Evolutionary conservation across 805 yeast species (phyloP).

Genomic region (Sugiyamaella floridensis): DNA sequence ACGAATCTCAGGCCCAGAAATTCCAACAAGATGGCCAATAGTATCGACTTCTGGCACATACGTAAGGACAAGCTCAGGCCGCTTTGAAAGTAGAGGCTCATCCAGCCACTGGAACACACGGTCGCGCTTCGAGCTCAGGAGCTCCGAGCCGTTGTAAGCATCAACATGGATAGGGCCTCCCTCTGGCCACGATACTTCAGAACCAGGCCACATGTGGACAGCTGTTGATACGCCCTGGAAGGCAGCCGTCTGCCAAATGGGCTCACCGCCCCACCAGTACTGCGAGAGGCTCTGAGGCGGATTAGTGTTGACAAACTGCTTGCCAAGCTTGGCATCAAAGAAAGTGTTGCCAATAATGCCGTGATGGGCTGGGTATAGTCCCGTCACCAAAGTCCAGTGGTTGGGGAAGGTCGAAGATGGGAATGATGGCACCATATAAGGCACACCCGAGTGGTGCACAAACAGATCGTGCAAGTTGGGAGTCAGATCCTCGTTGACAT

Average conservation of each 20-base stretch:
- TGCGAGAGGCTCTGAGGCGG: constrained; percentile 44
- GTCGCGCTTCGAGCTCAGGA: constrained; percentile 48
- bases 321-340: constrained; percentile 50
- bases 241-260: constrained; percentile 75
- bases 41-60: constrained; percentile 80
- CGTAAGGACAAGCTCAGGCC: constrained; percentile 73
- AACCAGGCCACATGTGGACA: constrained; percentile 97
- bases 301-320: constrained; percentile 58
- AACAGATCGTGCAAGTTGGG: constrained; percentile 63
- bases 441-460: constrained; percentile 52
- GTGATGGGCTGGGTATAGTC: constrained; percentile 73
- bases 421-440: constrained; percentile 80
- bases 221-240: constrained; percentile 57
- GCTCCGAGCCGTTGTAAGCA: constrained; percentile 57
- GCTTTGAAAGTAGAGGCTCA: constrained; percentile 33
- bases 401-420: constrained; percentile 89
- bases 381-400: constrained; percentile 88
- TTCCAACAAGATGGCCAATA: constrained; percentile 68
- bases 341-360: constrained; percentile 84
- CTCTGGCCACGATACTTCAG: constrained; percentile 57
- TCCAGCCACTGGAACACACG: constrained; percentile 66
- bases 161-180: constrained; percentile 49
- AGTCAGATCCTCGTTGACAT: constrained; percentile 56
- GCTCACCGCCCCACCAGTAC: constrained; percentile 88
- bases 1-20: constrained; percentile 51